phyloP scores from a whole-genome alignment of 2,329 filamentous ascomycete genomes.

The Alternaria triticina region DNA sequence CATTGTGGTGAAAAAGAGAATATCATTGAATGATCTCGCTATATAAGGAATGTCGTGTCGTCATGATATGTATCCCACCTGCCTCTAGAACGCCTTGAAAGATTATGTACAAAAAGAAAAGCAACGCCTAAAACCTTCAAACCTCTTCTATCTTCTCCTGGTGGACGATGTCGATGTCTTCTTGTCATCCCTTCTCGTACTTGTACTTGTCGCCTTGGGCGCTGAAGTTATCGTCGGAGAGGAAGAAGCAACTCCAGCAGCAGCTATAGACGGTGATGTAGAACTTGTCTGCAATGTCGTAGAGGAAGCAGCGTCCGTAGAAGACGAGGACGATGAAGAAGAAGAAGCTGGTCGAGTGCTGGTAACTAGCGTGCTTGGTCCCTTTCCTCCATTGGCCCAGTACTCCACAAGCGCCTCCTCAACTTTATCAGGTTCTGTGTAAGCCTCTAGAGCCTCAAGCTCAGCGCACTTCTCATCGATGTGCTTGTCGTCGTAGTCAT shows the following conservation, averaged over 20 bases:
- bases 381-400: conserved; percentile 26
- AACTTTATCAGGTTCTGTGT: conserved; percentile 29
- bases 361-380: conserved; percentile 24
- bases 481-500: conserved; percentile 24
- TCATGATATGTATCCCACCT: not conserved
- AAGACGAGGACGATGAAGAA: not conserved
- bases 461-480: conserved; percentile 33
- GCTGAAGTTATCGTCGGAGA: conserved; percentile 1
- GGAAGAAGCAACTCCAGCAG: not conserved
- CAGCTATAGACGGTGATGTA: not conserved
- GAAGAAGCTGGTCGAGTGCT: conserved; percentile 2
- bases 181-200: conserved; percentile 6
- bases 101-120: not conserved
- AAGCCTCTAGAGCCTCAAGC: conserved; percentile 40
- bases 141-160: conserved; percentile 1
- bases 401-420: conserved; percentile 39
- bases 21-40: not conserved
- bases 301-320: not conserved
- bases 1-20: not conserved
- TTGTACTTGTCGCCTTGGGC: conserved; percentile 3
- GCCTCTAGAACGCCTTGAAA: not conserved
- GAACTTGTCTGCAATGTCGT: not conserved
- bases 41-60: not conserved
- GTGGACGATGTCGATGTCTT: conserved; percentile 5
- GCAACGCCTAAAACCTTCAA: not conserved